Conservation (phyloP, 2,329 filamentous ascomycete genomes). For the Colletotrichum caudatum region DNA sequence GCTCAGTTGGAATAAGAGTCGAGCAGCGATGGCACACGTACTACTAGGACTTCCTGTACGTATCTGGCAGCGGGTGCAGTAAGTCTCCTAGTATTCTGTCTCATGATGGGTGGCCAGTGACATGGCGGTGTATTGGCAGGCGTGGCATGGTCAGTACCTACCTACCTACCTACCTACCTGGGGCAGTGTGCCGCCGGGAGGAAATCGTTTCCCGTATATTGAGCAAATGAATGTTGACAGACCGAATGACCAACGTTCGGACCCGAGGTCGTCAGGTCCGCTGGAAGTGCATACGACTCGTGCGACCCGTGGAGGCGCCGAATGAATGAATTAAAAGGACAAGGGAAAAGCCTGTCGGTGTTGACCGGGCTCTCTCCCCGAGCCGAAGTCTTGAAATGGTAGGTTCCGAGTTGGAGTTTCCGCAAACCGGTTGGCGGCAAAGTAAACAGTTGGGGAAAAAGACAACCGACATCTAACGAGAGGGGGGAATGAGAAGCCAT, state of each 20-base stretch:
- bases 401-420: neutral
- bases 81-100: neutral
- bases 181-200: neutral
- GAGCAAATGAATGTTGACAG: constrained; percentile 10
- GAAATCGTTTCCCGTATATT: neutral
- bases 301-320: constrained; percentile 13
- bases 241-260: neutral
- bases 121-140: neutral
- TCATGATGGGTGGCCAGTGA: constrained; percentile 2
- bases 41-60: neutral
- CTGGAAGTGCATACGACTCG: constrained; percentile 26
- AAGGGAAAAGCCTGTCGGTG: constrained; percentile 21
- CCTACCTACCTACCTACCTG: too few relatives aligned
- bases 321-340: constrained; percentile 4
- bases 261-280: constrained; percentile 21
- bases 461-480: neutral
- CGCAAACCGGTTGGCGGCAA: constrained; percentile 4
- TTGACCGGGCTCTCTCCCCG: constrained; percentile 5
- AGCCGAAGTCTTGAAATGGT: neutral
- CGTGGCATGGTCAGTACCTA: neutral
- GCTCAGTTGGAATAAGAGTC: constrained; percentile 15
- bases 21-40: neutral
- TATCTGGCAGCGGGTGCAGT: neutral
- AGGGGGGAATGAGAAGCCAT: neutral
- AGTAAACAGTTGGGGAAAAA: neutral